phyloP scores from a whole-genome alignment of 2,329 filamentous ascomycete species.

The Xylaria sp. region DNA sequence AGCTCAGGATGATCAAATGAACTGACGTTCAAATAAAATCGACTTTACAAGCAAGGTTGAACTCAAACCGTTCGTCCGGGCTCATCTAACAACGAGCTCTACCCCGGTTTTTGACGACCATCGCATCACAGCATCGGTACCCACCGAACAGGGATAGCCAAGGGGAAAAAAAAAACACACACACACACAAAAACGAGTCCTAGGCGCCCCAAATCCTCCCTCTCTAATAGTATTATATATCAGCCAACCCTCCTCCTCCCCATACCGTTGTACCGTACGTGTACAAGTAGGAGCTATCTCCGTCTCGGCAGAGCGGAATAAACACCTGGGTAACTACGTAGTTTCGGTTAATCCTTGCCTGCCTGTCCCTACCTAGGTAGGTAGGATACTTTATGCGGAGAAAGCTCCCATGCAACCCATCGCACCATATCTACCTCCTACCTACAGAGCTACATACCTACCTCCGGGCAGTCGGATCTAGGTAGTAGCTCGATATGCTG shows the following conservation, averaged over 20 bases:
- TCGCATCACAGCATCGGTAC: too few species aligned
- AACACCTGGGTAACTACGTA: too few species aligned
- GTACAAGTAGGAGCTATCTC: neutral
- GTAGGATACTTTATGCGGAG: neutral
- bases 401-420: neutral
- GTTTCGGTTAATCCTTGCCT: too few species aligned
- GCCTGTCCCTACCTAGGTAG: too few species aligned
- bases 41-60: neutral
- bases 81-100: constrained; percentile 4
- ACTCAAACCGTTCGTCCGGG: constrained; percentile 23
- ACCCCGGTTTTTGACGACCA: too few species aligned
- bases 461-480: too few species aligned
- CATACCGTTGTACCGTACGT: neutral
- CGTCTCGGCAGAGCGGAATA: neutral
- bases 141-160: too few species aligned
- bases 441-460: too few species aligned
- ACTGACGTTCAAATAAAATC: neutral
- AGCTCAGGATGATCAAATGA: too few species aligned
- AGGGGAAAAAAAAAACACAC: too few species aligned
- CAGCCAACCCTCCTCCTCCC: neutral
- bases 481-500: neutral
- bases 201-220: too few species aligned
- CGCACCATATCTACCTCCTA: neutral
- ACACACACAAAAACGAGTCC: too few species aligned
- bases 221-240: neutral